Base-by-base conservation (phyloP, 1,139 yeast genomes). In the Yamadazyma triangularis region DNA sequence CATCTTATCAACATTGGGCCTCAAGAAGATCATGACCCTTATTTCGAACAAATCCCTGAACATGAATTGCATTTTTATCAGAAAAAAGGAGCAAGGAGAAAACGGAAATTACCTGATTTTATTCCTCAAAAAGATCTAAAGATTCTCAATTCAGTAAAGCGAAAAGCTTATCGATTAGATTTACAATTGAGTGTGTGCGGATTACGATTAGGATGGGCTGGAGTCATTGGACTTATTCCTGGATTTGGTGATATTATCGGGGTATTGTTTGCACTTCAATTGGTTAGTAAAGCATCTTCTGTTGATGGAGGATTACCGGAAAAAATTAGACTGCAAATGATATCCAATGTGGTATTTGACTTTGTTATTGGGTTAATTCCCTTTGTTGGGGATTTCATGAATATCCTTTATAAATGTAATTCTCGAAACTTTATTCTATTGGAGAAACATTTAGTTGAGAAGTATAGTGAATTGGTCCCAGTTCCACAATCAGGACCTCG, bases 291-390 rank as follows among this genome's bases (percentile, higher is more conserved):
- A 31, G 84, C 88, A 4, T 58, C 60, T 32, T 39, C 61, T 26
- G 64, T 83, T 18, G 81, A 79, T 15, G 87, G 83, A 2, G 89
- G 88, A 0, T 56, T 84, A 23, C 86, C 89, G 0, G 38, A 55
- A 2, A 45, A 44, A 3, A 45, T 79, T 19, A 63, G 66, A 33
- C 58, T 68, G 32, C 57, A 63, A 38, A 79, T 85, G 83, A 48
- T 75, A 44, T 58, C 69, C 20, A 84, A 85, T 45, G 70, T 83
- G 9, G 52, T 64, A 10, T 50, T 82, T 31, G 94, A 85, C 51
- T 83, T 82, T 47, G 67, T 69, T 2, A 58, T 85, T 31, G 88
- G 91, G 0, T 58, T 85, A 45, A 72, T 82, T 26, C 94, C 95
- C 2, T 39, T 84, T 24, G 74, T 84, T 12, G 95, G 95, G 8